Conservation (phyloP, 2,329 filamentous ascomycete species). For the Bertia moriformis region DNA sequence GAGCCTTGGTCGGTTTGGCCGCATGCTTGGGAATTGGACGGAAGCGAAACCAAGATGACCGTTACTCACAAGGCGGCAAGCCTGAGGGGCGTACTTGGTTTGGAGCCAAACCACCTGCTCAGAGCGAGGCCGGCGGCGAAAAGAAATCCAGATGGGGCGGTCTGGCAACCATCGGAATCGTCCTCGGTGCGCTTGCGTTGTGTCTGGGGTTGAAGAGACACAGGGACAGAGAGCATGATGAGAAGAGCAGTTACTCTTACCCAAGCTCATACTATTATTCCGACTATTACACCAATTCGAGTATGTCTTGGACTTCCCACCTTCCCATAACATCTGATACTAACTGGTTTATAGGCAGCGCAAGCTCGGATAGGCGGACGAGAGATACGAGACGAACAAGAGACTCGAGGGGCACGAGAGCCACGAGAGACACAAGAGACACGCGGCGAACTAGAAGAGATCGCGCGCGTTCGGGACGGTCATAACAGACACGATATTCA, state of each 20-base stretch:
- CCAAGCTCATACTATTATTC: conserved; percentile 1
- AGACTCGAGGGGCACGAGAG: not conserved
- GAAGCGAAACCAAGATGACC: not conserved
- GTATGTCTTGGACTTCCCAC: not conserved
- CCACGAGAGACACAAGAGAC: no score
- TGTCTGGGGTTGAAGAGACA: not conserved
- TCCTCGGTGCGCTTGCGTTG: not conserved
- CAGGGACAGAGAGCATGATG: not conserved
- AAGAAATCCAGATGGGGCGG: not conserved
- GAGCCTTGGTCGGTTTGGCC: not conserved
- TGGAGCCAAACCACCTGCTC: not conserved
- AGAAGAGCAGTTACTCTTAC: not conserved
- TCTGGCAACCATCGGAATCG: not conserved
- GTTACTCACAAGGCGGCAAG: not conserved
- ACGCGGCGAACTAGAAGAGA: not conserved
- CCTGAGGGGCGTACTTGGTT: not conserved
- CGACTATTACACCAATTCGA: not conserved
- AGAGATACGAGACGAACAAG: not conserved
- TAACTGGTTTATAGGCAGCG: not conserved
- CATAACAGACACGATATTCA: not conserved
- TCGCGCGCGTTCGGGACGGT: not conserved
- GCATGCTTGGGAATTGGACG: not conserved
- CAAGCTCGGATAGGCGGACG: not conserved
- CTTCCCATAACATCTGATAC: not conserved
- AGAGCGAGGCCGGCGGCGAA: not conserved